Base-by-base conservation (phyloP, 1,284 basidiomycete genomes). In the Trichosporon coremiiforme region DNA sequence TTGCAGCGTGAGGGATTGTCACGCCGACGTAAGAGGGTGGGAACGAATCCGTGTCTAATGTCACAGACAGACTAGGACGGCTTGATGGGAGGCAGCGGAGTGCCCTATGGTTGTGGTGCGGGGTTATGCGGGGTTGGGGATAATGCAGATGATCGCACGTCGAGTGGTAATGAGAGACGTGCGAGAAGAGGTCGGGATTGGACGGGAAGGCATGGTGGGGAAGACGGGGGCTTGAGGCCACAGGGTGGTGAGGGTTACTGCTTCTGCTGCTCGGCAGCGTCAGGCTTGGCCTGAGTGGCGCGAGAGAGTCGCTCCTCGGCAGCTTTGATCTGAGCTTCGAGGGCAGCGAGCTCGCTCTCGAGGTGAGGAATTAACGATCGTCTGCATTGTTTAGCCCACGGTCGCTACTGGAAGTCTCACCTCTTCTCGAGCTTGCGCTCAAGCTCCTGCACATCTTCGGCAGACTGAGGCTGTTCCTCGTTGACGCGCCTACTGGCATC, bases 281-380 rank as follows among this genome's bases (percentile, higher is more conserved):
- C 31, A 31, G 17, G 33, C 25, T 63, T 63, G 33, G 65, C 41
- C 20, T 45, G 65, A 12, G 64, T 20, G 17, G 50, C 73, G 33
- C 73, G 73, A 20, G 68, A 66, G 29, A 80, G 71, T 7, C 78
- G 70, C 66, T 80, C 80, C 70, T 82, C 80, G 55, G 80, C 77
- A 4, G 75, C 80, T 70, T 78, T 81, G 73, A 83, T 79, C 71
- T 77, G 75, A 4, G 79, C 80, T 65, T 83, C 78, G 65, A 83
- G 76, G 36, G 74, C 75, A n/a, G 79, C 78, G 38, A 83, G 74
- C 69, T 82, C 75, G 45, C 70, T 74, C 70, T 80, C 79, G 60
- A 82, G 76, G 57, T 78, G 76, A 6, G 80, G 80, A 63, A 81
- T 75, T 35, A 80, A 74, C 4, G 79, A 79, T 31, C 75, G 74